These are phyloP conservation scores for Penicillium crystallinum DNA, from an alignment of 495 filamentous ascomycete genomes.

Conservation along the genomic window DNA sequence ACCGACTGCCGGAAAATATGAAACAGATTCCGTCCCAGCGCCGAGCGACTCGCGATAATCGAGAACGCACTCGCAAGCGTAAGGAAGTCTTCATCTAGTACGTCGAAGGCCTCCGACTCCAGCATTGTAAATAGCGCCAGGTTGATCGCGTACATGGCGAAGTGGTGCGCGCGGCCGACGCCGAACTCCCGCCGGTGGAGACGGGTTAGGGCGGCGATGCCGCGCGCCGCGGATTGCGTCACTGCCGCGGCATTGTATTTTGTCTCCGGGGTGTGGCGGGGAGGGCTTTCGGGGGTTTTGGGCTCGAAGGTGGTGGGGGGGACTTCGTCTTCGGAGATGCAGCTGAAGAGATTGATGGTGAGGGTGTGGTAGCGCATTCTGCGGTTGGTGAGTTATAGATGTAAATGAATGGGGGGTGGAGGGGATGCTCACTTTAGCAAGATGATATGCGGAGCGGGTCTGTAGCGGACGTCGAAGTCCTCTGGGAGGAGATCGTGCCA, in stretches of 20 bases:
- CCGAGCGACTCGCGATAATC: conserved; percentile 35
- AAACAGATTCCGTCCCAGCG: conserved; percentile 36
- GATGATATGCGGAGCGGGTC: conserved; percentile 36
- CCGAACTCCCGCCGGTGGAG: conserved; percentile 36
- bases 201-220: conserved; percentile 30
- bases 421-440: conserved; percentile 28
- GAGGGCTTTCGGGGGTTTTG: conserved; percentile 33
- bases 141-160: conserved; percentile 43
- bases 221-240: conserved; percentile 26
- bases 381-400: not conserved
- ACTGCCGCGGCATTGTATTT: conserved; percentile 25
- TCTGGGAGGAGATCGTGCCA: conserved; percentile 35
- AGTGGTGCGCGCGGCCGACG: conserved; percentile 38
- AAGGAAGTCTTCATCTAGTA: conserved; percentile 37
- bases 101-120: conserved; percentile 31
- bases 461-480: conserved; percentile 18
- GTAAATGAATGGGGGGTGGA: not conserved
- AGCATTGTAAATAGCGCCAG: conserved; percentile 40
- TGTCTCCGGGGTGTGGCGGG: conserved; percentile 15
- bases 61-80: conserved; percentile 34
- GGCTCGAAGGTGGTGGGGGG: conserved; percentile 17
- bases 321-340: conserved; percentile 17
- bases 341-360: conserved; percentile 37
- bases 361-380: conserved; percentile 41
- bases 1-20: conserved; percentile 40